Evolutionary conservation across 257 asterid genomes (phyloP).

Genomic region (Coffea canephora): DNA sequence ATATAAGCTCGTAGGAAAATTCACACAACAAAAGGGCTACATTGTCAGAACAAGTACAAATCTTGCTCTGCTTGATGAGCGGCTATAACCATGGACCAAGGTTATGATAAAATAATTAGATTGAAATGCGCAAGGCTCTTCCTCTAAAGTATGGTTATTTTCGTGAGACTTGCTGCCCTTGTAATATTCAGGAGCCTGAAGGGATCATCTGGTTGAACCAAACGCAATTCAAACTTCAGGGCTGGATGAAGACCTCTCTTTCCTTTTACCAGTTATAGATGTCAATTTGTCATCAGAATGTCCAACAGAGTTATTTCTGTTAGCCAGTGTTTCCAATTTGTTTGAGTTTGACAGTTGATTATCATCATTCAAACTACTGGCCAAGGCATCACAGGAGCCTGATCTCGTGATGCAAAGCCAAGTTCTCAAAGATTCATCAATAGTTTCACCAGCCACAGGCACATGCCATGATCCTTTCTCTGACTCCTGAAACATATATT

Average conservation of each 20-base stretch:
- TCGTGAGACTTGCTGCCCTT: background rate
- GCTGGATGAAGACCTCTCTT: slow-evolving; percentile 15
- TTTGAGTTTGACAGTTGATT: slow-evolving; percentile 13
- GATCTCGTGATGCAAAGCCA: slow-evolving; percentile 76
- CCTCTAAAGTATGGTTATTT: background rate
- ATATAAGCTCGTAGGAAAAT: too few relatives aligned
- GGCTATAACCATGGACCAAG: background rate
- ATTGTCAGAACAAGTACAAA: background rate
- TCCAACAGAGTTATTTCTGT: slow-evolving; percentile 5
- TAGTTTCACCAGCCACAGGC: slow-evolving; percentile 63
- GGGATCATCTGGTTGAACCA: background rate
- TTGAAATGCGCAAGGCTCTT: background rate
- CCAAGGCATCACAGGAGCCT: slow-evolving; percentile 21
- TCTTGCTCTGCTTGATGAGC: background rate
- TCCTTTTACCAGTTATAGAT: slow-evolving; percentile 31
- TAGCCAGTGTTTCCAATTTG: slow-evolving; percentile 5
- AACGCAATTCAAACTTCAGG: slow-evolving; percentile 1
- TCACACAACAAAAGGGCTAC: background rate
- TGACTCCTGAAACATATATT: slow-evolving; percentile 52
- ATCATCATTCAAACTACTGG: background rate
- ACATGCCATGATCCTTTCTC: slow-evolving; percentile 84
- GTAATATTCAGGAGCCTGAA: background rate
- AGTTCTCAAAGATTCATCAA: slow-evolving; percentile 53
- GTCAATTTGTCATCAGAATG: slow-evolving; percentile 1
- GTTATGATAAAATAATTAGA: too few relatives aligned